Percentiles rank a stretch among this genome's conserved stretches.
Evolutionary conservation across 305 asterid species (phyloP).

Genomic region (Solanum chacoense): DNA sequence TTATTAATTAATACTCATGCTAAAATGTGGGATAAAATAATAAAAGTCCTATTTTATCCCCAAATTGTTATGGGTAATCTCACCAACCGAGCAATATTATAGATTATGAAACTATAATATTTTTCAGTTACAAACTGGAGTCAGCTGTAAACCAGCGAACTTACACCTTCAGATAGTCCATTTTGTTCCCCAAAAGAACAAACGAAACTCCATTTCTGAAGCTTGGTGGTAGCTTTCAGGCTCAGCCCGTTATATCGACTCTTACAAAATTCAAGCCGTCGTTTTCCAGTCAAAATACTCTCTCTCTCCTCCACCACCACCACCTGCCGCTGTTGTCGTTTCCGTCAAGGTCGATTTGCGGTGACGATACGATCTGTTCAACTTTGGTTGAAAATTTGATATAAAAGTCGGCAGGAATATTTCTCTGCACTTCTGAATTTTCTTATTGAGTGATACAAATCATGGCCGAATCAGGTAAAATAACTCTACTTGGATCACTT

Average conservation of each 20-base stretch:
- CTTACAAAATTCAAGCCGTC: background rate
- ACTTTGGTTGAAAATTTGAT: background rate
- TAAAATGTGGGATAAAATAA: background rate
- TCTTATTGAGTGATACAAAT: background rate
- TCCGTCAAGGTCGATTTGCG: background rate
- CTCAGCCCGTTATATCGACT: background rate
- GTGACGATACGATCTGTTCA: background rate
- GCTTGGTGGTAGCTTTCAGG: background rate
- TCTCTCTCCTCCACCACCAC: background rate
- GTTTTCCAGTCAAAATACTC: background rate
- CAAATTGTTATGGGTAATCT: background rate
- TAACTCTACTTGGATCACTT: background rate
- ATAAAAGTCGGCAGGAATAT: background rate
- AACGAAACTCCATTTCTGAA: background rate
- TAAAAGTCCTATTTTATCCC: background rate
- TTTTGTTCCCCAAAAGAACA: background rate
- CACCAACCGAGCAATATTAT: background rate
- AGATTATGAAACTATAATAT: background rate
- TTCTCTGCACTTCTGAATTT: background rate
- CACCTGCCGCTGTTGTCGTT: background rate
- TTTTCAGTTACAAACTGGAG: background rate
- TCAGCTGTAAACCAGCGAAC: background rate
- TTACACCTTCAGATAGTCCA: background rate
- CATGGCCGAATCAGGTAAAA: slow-evolving; percentile 2
- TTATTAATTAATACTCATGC: background rate